Base-by-base conservation (phyloP, 2,329 filamentous ascomycete genomes). In the Botrytis byssoidea region DNA sequence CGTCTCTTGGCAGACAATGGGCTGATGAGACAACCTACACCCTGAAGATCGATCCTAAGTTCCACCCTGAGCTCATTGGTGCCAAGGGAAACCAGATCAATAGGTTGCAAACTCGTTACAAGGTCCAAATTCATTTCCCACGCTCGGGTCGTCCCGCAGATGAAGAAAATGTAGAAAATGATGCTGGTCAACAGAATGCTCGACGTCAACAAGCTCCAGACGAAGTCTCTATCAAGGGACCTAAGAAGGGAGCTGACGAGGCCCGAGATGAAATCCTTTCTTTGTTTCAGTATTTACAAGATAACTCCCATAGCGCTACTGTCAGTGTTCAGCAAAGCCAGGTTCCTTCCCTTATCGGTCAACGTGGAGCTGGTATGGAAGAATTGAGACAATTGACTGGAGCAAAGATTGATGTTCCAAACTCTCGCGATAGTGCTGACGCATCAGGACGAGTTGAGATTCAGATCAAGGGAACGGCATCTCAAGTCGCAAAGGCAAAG, bases 61-160 rank as follows among this genome's bases (percentile, higher is more conserved):
- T 92, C 83, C 96, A 99, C 84, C 90, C 94, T 74, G 95, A 98
- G 82, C 87, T 99, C 72, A 99, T 99, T 79, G 96, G 96, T 67
- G 89, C 93, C 32, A 91, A 93, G 79, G 96, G 96, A 74, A 89
- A 87, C 80, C 93, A 97, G 81, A 95, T 99, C 80, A 96, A 96
- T 84, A 92, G 93, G 77, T 88, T 99, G 37, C 95, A 99, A 83
- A 93, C 91, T 73, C 92, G 95, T 65, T 98, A 99, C 86, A 92
- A 92, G 81, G 96, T 99, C 60, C 91, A 95, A 76, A 96, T 99
- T 79, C 95, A 98, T 84, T 99, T 99, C 86, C 96, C 96, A 18
- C 87, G 87, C 71, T 86, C 86, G 10, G 85, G 85, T 59, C 93
- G 94, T 81, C 85, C 87, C 67, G 84, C 82, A 70, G 86, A 88